Conservation (phyloP, 2,329 filamentous ascomycete species). For the Hypoxylon sp. region DNA sequence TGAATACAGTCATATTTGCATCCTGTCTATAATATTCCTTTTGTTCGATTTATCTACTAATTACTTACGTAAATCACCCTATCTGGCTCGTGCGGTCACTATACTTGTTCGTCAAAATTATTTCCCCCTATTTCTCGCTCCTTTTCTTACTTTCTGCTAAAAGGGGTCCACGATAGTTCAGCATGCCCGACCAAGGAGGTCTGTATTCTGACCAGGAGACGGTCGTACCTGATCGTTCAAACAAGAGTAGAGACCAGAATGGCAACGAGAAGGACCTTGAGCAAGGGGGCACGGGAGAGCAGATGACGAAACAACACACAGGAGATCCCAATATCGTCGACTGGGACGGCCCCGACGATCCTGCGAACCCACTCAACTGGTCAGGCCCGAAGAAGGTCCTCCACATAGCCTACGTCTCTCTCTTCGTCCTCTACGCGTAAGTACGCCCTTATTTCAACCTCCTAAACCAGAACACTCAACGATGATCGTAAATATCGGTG, state of each 20-base stretch:
- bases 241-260: neutral
- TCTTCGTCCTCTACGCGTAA: conserved; percentile 54
- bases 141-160: neutral
- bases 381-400: conserved; percentile 61
- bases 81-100: neutral
- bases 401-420: conserved; percentile 56
- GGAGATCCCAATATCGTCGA: conserved; percentile 69
- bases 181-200: conserved; percentile 15
- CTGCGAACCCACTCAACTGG: conserved; percentile 79
- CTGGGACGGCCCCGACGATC: conserved; percentile 71
- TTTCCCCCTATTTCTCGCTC: too few species aligned
- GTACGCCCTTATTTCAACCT: neutral
- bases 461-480: too few species aligned
- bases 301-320: neutral
- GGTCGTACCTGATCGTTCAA: neutral
- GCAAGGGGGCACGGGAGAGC: conserved; percentile 16
- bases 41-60: neutral
- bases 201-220: conserved; percentile 1
- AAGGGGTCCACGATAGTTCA: neutral
- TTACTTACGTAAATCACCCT: neutral
- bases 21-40: neutral
- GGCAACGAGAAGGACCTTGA: conserved; percentile 21
- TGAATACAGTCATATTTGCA: neutral
- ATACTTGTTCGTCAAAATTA: too few species aligned
- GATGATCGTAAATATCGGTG: neutral